Conservation (phyloP, 2,329 filamentous ascomycete genomes). For the Septoria linicola region DNA sequence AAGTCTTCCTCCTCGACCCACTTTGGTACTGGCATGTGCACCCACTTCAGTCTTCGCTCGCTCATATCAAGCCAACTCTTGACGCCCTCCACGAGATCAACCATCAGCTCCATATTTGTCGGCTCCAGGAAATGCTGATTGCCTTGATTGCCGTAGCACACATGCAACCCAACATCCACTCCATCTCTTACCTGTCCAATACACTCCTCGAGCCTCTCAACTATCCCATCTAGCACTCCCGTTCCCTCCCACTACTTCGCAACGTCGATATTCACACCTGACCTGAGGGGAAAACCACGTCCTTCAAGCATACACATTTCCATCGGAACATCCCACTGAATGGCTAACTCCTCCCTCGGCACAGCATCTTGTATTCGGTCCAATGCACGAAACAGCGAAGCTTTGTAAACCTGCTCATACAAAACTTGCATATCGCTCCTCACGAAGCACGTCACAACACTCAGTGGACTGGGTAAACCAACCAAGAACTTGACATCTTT, state of each 20-base stretch:
- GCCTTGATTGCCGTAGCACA: conserved; percentile 49
- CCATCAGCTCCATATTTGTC: conserved; percentile 28
- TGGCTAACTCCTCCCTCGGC: conserved; percentile 37
- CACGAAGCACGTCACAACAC: background rate
- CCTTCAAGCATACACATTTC: background rate
- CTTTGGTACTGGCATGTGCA: conserved; percentile 47
- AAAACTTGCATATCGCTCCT: background rate
- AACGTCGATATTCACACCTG: conserved; percentile 31
- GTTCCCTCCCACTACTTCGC: conserved; percentile 34
- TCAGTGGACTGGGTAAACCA: conserved; percentile 31
- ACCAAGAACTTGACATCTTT: conserved; percentile 36
- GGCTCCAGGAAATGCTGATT: conserved; percentile 49
- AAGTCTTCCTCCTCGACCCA: conserved; percentile 36
- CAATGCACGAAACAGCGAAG: conserved; percentile 33
- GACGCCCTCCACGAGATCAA: conserved; percentile 41
- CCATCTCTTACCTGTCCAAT: conserved; percentile 35
- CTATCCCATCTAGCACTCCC: conserved; percentile 36
- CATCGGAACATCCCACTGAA: conserved; percentile 28
- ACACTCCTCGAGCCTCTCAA: conserved; percentile 28
- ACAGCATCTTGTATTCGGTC: conserved; percentile 35
- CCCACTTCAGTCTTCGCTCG: conserved; percentile 38
- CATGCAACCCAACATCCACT: conserved; percentile 47
- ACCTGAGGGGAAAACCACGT: background rate
- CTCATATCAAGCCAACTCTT: conserved; percentile 20
- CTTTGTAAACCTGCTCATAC: conserved; percentile 30